Conservation (phyloP, 345 rosid species). For the Erucastrum elatum region DNA sequence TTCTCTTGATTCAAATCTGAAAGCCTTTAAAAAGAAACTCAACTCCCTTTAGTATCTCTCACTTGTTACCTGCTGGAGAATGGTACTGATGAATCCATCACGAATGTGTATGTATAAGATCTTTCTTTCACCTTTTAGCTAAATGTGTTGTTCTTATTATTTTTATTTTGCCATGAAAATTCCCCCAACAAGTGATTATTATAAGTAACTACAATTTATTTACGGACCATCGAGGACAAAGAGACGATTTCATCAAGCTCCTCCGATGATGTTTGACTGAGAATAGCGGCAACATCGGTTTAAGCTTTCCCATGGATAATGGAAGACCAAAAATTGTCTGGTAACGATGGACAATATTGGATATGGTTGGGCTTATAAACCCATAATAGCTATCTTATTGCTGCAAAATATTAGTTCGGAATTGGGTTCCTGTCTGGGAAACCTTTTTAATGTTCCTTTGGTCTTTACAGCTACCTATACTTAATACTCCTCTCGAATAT, state of each 20-base stretch:
- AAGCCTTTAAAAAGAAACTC: constrained; percentile 18
- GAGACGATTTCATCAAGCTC: constrained; percentile 49
- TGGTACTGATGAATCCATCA: constrained; percentile 24
- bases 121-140: constrained; percentile 28
- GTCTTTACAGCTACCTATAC: neutral
- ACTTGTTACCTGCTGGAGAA: constrained; percentile 28
- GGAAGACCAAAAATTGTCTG: neutral
- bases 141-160: neutral
- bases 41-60: constrained; percentile 16
- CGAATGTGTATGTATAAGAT: constrained; percentile 8
- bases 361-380: neutral
- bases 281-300: neutral
- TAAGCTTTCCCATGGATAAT: neutral
- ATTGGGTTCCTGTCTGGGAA: neutral
- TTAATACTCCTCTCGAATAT: no score
- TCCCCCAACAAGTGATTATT: neutral
- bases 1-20: constrained; percentile 24
- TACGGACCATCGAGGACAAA: constrained; percentile 96
- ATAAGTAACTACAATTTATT: constrained; percentile 24
- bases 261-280: constrained; percentile 13
- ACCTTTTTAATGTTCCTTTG: neutral
- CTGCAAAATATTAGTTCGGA: neutral
- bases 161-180: neutral
- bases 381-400: neutral
- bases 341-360: neutral